Evolutionary conservation across 495 filamentous ascomycete genomes (phyloP), one percentile per base, ranked within the genome.

Genomic region (Glonium stellatum): DNA sequence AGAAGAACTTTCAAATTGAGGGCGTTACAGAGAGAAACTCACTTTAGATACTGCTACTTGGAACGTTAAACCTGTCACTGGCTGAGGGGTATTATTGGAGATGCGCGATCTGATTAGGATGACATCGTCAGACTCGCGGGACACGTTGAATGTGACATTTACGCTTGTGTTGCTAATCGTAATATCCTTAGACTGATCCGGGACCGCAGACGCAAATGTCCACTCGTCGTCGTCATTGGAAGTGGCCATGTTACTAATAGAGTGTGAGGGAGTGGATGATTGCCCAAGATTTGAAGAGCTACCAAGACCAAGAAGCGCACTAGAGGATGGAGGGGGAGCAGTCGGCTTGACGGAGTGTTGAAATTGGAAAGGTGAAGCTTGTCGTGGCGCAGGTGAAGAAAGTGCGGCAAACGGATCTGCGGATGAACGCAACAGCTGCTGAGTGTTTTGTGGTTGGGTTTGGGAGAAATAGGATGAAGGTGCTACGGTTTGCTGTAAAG

Each of bases 11-110:
- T 6, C 27, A 31, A 2, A 31, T 31, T 31, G n/a, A 31, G 27
- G 27, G 6, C 27, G 9, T 34, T 19, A 6, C 22, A 50, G 25
- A 42, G 23, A 41, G 42, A 19, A 9, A 66, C 75, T 65, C 76
- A 95, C 93, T 82, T 91, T 97, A 37, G 92, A 92, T 8, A 96
- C 92, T 3, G 93, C 93, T 55, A 92, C 79, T 71, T 95, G 88
- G 69, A 97, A 96, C 49, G 91, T 90, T 41, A 97, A 75, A 49
- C 95, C 89, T 0, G 81, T 78, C 41, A 98, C 80, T 0, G 80
- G 78, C 63, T 86, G 80, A 23, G 79, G 76, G 2, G 84, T 87
- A 54, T 81, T 84, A 67, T 95, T 97, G 15, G 88, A 90, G 67
- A 97, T 96, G 9, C 74, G 71, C 25, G 82, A 85, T 39, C 78